Conservation (phyloP, 164 flowering plant genomes). For the Macadamia integrifolia region DNA sequence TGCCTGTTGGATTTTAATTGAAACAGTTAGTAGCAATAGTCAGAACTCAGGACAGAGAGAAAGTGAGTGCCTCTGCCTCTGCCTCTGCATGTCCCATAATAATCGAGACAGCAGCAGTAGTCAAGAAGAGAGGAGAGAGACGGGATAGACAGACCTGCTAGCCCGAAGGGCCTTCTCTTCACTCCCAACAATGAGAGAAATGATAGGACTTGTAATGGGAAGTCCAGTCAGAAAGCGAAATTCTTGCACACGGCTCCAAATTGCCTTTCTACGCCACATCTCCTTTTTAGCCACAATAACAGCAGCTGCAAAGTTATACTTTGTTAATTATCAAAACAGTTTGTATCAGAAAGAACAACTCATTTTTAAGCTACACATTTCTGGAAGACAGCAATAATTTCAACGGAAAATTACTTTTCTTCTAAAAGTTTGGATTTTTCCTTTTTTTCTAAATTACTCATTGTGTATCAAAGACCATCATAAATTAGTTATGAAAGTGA, state of each 20-base stretch:
- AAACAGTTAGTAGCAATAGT: constrained; percentile 7
- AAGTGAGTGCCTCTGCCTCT: no score
- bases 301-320: constrained; percentile 56
- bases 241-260: constrained; percentile 71
- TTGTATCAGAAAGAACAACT: background rate
- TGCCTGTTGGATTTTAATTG: constrained; percentile 38
- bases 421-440: no score
- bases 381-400: no score
- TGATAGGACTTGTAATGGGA: constrained; percentile 73
- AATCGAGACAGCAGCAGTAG: background rate
- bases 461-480: no score
- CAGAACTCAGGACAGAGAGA: background rate
- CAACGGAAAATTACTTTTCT: no score
- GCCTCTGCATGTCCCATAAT: no score
- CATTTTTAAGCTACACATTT: no score
- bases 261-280: constrained; percentile 71
- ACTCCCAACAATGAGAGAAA: constrained; percentile 72
- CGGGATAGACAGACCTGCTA: constrained; percentile 50
- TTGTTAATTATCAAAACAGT: constrained; percentile 11
- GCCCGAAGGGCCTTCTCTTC: constrained; percentile 82
- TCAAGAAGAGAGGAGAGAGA: constrained; percentile 11
- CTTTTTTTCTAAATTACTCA: no score
- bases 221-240: constrained; percentile 62
- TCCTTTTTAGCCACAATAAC: constrained; percentile 70
- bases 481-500: no score